Conservation (phyloP, 352 stramenopile genomes). For the Poterioochromonas sp. region DNA sequence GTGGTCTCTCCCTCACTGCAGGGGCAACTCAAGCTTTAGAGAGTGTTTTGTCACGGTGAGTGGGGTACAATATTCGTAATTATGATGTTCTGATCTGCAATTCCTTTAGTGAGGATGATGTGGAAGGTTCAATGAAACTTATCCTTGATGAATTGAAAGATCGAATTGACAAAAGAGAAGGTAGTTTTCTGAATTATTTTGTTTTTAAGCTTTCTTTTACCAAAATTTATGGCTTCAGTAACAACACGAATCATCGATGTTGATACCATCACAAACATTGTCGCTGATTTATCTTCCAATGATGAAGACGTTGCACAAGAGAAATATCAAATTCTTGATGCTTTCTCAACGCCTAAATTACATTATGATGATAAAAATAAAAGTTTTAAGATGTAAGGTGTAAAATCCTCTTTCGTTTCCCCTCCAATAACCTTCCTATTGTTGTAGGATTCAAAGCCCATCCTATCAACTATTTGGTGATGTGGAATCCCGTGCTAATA, state of each 20-base stretch:
- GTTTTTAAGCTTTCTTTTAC: neutral
- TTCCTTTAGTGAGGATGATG: slow-evolving; percentile 22
- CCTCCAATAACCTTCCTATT: neutral
- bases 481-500: neutral
- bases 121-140: neutral
- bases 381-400: slow-evolving; percentile 7
- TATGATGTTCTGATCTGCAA: neutral
- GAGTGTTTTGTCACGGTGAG: neutral
- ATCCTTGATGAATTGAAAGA: neutral
- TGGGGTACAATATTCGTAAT: neutral
- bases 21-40: neutral
- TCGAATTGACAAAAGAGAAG: slow-evolving; percentile 7
- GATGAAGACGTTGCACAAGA: slow-evolving; percentile 42
- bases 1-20: neutral
- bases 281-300: slow-evolving; percentile 42
- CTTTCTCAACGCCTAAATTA: neutral
- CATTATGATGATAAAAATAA: neutral
- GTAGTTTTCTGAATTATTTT: neutral
- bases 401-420: neutral
- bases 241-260: slow-evolving; percentile 39
- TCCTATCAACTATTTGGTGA: slow-evolving; percentile 4
- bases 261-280: slow-evolving; percentile 38
- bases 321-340: slow-evolving; percentile 35
- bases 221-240: neutral
- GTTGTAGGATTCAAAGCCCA: neutral